Conservation (phyloP, 192 early-diverging fungal species). For the Coemansia sp. region DNA sequence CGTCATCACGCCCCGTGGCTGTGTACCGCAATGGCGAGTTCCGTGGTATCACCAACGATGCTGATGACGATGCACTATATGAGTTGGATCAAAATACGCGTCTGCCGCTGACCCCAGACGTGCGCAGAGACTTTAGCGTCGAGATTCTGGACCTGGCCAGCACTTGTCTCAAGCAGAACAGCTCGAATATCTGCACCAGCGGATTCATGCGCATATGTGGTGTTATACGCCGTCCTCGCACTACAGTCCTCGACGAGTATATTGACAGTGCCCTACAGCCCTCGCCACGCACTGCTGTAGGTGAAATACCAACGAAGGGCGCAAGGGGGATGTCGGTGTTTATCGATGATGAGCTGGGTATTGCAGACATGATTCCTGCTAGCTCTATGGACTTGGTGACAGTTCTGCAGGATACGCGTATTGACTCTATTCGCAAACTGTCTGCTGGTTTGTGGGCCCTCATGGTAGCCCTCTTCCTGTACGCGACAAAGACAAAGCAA, state of each 20-base stretch:
- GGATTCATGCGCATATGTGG: constrained; percentile 33
- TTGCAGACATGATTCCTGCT: background rate
- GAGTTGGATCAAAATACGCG: constrained; percentile 21
- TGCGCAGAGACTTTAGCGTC: constrained; percentile 46
- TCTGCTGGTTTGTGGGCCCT: constrained; percentile 43
- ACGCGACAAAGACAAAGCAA: constrained; percentile 22
- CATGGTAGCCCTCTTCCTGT: constrained; percentile 25
- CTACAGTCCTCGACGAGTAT: constrained; percentile 49
- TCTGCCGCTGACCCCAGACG: constrained; percentile 33
- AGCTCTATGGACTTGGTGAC: constrained; percentile 19
- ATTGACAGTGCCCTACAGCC: constrained; percentile 15
- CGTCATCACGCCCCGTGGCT: constrained; percentile 13
- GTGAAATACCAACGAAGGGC: background rate
- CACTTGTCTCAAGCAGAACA: constrained; percentile 52
- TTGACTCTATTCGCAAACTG: constrained; percentile 29
- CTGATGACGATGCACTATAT: constrained; percentile 26
- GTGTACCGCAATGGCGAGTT: constrained; percentile 43
- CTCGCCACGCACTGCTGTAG: background rate
- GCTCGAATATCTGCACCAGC: constrained; percentile 35
- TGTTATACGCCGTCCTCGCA: constrained; percentile 38
- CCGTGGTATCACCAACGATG: constrained; percentile 23
- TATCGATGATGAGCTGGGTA: constrained; percentile 43
- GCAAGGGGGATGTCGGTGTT: constrained; percentile 25
- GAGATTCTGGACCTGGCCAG: constrained; percentile 53
- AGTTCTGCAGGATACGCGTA: constrained; percentile 35